Evolutionary conservation across 441 rosid genomes (phyloP), one percentile per base, ranked within the genome.

Genomic region (Mallotus repandus): DNA sequence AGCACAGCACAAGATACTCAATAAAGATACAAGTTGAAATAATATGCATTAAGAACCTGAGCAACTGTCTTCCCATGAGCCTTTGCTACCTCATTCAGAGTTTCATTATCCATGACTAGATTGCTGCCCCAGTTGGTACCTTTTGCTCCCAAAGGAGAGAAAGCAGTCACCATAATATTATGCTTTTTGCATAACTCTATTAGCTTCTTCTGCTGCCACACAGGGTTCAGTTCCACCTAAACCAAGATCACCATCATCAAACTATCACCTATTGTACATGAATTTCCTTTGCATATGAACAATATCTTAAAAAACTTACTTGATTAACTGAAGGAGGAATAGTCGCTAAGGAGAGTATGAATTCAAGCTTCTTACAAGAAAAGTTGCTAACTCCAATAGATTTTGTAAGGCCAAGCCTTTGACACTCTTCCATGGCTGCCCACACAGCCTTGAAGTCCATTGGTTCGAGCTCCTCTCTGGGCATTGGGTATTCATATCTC

Each of bases 341-440:
- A 18, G 73, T 74, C 13, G 87, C 80, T 0, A 43, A 46, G 53
- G 84, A 9, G 29, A 82, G 80, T 16, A 82, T 63, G 52, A 25
- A 0, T 25, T 69, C 49, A 35, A 85, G 78, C 69, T 80, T 81
- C 56, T 70, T 77, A 65, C 74, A 66, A 0, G 80, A 41, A 76
- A 85, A 82, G 57, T 85, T 83, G 68, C 88, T 68, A 12, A 85
- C 82, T 54, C 86, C 83, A 22, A 82, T 75, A 50, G 77, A 67
- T 67, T 73, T 75, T 2, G 82, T 74, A 62, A 83, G 77, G 29
- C 85, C 81, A 3, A 80, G 80, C 19, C 0, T 22, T 53, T 74
- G 73, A 56, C 81, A 77, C 54, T 82, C 80, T 66, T 86, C 89
- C 86, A 82, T 86, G 63, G 77, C 84, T 68, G 29, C 29, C 86